Evolutionary conservation across 2,329 filamentous ascomycete genomes (phyloP).

Genomic region (Penicillium brevicompactum): DNA sequence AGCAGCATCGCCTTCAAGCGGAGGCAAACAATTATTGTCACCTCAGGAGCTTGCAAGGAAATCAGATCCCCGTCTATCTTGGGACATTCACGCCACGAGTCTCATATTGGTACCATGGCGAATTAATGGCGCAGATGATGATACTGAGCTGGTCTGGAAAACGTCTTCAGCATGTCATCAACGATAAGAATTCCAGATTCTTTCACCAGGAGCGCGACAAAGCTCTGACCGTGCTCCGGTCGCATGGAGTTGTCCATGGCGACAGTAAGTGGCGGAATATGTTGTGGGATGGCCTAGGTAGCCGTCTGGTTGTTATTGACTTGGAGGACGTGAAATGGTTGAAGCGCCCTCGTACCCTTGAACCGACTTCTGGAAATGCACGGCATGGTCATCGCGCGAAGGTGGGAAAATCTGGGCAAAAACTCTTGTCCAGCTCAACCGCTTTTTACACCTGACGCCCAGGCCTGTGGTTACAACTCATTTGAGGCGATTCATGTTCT

Average conservation of each 20-base stretch:
- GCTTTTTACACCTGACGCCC: too few relatives aligned
- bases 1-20: constrained; percentile 23
- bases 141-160: constrained; percentile 20
- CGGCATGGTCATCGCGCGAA: constrained; percentile 1
- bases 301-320: constrained; percentile 25
- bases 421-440: too few relatives aligned
- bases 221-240: constrained; percentile 17
- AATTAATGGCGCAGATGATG: constrained; percentile 23
- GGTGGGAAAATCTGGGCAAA: neutral
- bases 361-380: constrained; percentile 16
- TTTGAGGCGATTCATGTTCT: too few relatives aligned
- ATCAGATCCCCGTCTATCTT: constrained; percentile 29
- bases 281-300: constrained; percentile 22
- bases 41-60: constrained; percentile 25
- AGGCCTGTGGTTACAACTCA: too few relatives aligned
- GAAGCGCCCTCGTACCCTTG: constrained; percentile 18
- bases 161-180: constrained; percentile 6
- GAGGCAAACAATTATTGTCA: constrained; percentile 28
- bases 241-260: constrained; percentile 17
- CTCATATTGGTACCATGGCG: constrained; percentile 26
- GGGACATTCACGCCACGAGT: constrained; percentile 22
- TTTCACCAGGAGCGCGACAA: constrained; percentile 19
- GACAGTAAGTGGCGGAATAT: constrained; percentile 32
- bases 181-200: neutral
- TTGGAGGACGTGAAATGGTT: constrained; percentile 27